Base-by-base conservation (phyloP, 768 basidiomycete genomes). In the Panaeolus papilionaceus region DNA sequence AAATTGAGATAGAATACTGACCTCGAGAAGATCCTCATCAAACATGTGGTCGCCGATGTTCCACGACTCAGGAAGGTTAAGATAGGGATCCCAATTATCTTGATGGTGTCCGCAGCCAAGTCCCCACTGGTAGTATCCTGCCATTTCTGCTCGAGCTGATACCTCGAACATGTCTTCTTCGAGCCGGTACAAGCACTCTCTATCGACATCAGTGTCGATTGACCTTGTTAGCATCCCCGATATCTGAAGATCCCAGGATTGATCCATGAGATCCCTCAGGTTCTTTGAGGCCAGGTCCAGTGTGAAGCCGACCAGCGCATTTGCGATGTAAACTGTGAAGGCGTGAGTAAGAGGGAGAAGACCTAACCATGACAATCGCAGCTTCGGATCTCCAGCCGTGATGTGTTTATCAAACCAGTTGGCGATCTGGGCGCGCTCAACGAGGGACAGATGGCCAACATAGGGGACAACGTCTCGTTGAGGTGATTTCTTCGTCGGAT, bases 101-200 rank as follows among this genome's bases (percentile, higher is more conserved):
- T 68, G 45, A 62, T 69, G 68, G 20, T 67, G 54, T 8, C 69
- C 69, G 18, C 67, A 67, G 42, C 68, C 67, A 9, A 70, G 40
- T 3, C 70, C 70, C 51, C 51, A 54, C 64, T 71, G 70, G n/a
- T 54, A 69, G 20, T 64, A 49, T 0, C 70, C 68, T 38, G 70
- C 70, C 8, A 58, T 38, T 0, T 66, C 70, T n/a, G 70, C 70
- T 4, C 62, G 58, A 7, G 20, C 10, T 1, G 70, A 71, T 14
- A 66, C 28, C 42, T 71, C 70, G 12, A 71, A 71, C 66, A 71
- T 71, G 23, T 71, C 70, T 39, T 71, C 66, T 38, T 71, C 70
- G 12, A 71, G 62, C 20, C 23, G 63, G 16, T 38, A 9, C 9
- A 65, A 26, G 28, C 45, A 65, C 20, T 65, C 49, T 9, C 28